Evolutionary conservation across 768 basidiomycete species (phyloP).

Genomic region (Calvatia gigantea): DNA sequence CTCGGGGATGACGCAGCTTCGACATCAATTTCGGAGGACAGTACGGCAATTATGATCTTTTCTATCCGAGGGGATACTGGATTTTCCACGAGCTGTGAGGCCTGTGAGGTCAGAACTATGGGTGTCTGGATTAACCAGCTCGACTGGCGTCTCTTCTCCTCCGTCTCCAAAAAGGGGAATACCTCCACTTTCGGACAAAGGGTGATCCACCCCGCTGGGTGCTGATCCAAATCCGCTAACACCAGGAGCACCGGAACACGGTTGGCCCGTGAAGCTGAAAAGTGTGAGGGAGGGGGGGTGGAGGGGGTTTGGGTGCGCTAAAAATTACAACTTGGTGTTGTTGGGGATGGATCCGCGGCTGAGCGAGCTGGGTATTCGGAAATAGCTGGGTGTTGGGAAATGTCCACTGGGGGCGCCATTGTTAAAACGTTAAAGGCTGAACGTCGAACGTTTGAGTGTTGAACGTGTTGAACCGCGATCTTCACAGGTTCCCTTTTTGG

Average conservation of each 20-base stretch:
- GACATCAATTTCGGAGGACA: conserved; percentile 42
- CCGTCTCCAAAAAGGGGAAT: neutral
- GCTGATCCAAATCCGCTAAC: neutral
- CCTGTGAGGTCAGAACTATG: conserved; percentile 48
- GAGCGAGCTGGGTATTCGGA: too few relatives aligned
- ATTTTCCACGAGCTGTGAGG: conserved; percentile 44
- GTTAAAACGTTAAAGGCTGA: too few relatives aligned
- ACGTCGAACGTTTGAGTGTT: too few relatives aligned
- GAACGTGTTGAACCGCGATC: conserved; percentile 23
- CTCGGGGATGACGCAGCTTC: conserved; percentile 50
- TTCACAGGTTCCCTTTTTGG: conserved; percentile 30
- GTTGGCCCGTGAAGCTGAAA: neutral
- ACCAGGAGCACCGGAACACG: neutral
- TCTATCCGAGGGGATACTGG: conserved; percentile 53
- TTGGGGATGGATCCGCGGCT: too few relatives aligned
- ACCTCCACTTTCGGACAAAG: neutral
- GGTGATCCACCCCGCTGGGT: neutral
- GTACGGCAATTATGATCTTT: conserved; percentile 44
- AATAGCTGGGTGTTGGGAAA: too few relatives aligned
- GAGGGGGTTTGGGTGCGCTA: neutral
- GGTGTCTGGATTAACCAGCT: conserved; percentile 50
- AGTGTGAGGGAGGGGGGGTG: neutral
- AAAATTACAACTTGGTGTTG: conserved; percentile 16
- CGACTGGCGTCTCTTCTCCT: conserved; percentile 21
- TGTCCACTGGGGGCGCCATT: neutral